phyloP scores from a whole-genome alignment of 768 basidiomycete genomes.

The Agaricus blazei region DNA sequence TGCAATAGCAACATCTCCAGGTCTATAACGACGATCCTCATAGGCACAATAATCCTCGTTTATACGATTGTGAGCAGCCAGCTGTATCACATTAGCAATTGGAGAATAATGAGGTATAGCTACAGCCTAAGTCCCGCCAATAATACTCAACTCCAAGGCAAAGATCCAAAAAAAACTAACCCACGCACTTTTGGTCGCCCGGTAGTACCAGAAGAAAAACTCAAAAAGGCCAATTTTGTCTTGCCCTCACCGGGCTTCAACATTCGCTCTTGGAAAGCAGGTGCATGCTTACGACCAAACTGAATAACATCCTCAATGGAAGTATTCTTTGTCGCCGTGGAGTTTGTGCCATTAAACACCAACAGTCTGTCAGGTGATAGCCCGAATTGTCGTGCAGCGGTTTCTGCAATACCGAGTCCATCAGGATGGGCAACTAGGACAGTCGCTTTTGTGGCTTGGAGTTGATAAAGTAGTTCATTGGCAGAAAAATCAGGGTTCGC shows the following conservation, averaged over 20 bases:
- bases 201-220: constrained; percentile 72
- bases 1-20: constrained; percentile 57
- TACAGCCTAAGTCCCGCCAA: constrained; percentile 36
- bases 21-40: constrained; percentile 47
- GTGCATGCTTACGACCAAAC: constrained; percentile 35
- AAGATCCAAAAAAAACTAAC: neutral
- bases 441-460: constrained; percentile 42
- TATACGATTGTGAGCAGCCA: constrained; percentile 47
- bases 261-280: constrained; percentile 42
- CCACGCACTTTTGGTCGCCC: constrained; percentile 59
- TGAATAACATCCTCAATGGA: constrained; percentile 45
- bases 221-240: constrained; percentile 65
- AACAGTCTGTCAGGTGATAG: constrained; percentile 39
- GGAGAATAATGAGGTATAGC: constrained; percentile 55
- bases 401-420: constrained; percentile 32
- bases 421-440: constrained; percentile 46
- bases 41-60: constrained; percentile 37
- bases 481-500: constrained; percentile 57
- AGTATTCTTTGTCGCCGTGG: constrained; percentile 13
- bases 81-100: constrained; percentile 60
- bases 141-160: neutral
- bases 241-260: constrained; percentile 56
- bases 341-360: constrained; percentile 29
- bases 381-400: constrained; percentile 32
- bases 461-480: constrained; percentile 52